Evolutionary conservation across 495 filamentous ascomycete genomes (phyloP).

Genomic region (Neurospora sp.): DNA sequence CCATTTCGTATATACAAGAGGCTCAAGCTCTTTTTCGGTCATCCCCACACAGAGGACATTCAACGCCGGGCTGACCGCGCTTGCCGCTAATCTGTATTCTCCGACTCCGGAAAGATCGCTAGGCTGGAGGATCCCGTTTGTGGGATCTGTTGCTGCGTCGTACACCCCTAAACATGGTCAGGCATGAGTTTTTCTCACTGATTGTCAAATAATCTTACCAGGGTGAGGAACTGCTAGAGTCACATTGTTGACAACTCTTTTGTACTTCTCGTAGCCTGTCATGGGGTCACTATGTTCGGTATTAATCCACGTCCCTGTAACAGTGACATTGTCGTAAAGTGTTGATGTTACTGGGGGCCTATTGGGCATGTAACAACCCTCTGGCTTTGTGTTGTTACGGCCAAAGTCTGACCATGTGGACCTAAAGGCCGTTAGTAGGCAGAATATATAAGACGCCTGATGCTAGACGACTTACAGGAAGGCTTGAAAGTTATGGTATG

Average conservation of each 20-base stretch:
- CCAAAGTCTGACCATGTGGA: constrained; percentile 38
- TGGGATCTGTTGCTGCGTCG: constrained; percentile 44
- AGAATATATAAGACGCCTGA: background rate
- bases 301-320: constrained; percentile 52
- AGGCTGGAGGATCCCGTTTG: constrained; percentile 59
- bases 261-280: constrained; percentile 31
- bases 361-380: constrained; percentile 22
- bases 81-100: constrained; percentile 53
- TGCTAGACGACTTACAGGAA: constrained; percentile 16
- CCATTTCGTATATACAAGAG: constrained; percentile 53
- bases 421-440: background rate
- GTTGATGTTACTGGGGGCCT: constrained; percentile 47
- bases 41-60: constrained; percentile 64
- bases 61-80: constrained; percentile 52
- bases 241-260: constrained; percentile 57
- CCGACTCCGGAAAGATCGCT: constrained; percentile 53
- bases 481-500: constrained; percentile 26
- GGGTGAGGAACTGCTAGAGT: constrained; percentile 66
- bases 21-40: constrained; percentile 44
- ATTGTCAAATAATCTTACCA: background rate
- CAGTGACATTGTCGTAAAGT: constrained; percentile 56
- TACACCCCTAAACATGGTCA: constrained; percentile 38
- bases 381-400: constrained; percentile 22
- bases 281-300: constrained; percentile 35
- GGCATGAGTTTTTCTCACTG: background rate